phyloP scores from a whole-genome alignment of 192 early-diverging fungal species.

The Helicostylum pulchrum region DNA sequence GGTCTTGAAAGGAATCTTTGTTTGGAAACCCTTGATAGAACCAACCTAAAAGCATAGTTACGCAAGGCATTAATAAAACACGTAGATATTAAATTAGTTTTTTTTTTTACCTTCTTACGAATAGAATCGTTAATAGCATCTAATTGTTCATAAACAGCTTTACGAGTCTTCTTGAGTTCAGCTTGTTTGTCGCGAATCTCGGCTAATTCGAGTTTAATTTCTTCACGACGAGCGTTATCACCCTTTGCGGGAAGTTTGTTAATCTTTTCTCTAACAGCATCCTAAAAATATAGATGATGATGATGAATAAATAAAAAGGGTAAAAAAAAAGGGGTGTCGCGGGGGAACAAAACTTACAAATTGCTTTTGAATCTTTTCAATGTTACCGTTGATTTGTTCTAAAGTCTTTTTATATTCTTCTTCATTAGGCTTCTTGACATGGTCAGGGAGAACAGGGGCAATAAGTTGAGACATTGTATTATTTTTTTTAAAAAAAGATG shows the following conservation, averaged over 20 bases:
- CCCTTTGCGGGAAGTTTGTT: conserved; percentile 54
- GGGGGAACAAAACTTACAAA: conserved; percentile 20
- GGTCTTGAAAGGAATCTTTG: conserved; percentile 78
- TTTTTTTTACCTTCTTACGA: conserved; percentile 68
- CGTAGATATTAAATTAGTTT: not conserved
- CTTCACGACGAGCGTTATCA: conserved; percentile 51
- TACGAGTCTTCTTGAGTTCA: conserved; percentile 63
- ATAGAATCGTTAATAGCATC: conserved; percentile 68
- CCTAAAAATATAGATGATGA: conserved; percentile 36
- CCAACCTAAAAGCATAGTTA: conserved; percentile 8
- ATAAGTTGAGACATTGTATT: not conserved
- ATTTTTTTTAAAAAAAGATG: not conserved
- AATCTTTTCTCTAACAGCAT: conserved; percentile 52
- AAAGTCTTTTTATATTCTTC: conserved; percentile 24
- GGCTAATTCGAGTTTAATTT: conserved; percentile 59
- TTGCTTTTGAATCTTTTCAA: conserved; percentile 33
- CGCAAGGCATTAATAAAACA: not conserved
- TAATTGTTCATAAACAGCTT: conserved; percentile 70
- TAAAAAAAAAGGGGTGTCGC: too few relatives aligned
- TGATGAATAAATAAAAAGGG: not conserved
- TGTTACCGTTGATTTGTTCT: conserved; percentile 11
- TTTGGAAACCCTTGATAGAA: conserved; percentile 58
- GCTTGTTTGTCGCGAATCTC: conserved; percentile 71
- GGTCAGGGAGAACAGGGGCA: conserved; percentile 19
- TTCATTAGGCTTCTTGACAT: conserved; percentile 33